Base-by-base conservation (phyloP, 2,329 filamentous ascomycete species). In the Penicillium sp. region DNA sequence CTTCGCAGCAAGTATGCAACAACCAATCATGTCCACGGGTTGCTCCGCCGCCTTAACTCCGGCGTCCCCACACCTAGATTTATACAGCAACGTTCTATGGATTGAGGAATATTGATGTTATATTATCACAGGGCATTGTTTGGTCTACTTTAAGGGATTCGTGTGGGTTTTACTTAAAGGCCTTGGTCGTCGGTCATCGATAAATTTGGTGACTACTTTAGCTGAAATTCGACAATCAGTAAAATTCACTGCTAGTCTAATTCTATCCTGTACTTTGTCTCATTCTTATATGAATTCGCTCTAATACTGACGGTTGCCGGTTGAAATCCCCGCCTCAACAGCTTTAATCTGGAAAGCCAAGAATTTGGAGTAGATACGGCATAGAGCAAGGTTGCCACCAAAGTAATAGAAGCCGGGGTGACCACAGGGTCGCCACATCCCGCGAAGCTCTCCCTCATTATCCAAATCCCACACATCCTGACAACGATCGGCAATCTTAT, bases 351-450 rank as follows among this genome's bases (percentile, higher is more conserved):
- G 78, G 55, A 82, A 64, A 1, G 79, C 79, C 57, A 82, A 58
- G 50, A 77, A 67, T 51, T 77, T 80, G 0, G 85, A 88, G 61
- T 79, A 88, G 42, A 83, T 84, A 15, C 85, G 76, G 55, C 83
- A 86, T 49, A 88, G 69, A 0, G 84, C 84, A 35, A 89, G 65
- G 58, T 87, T 88, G 1, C 86, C 86, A 0, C 84, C 85, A 59
- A 86, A 84, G 59, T 84, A 84, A 85, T 85, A 89, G 56, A 89
- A 84, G 0, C 85, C 84, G 0, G 83, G 82, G 52, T 87, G 84
- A 0, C 85, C 85, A 22, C 79, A 86, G 18, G 75, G 75, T 55
- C 81, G 80, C 84, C 84, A 88, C 62, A 64, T 63, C 56, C 68
- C 58, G 83, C 82, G 35, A 71, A 83, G 73, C 72, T 89, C 79